These are phyloP conservation scores for Metschnikowia noctiluminum DNA, from an alignment of 805 yeast species.

Conservation along the genomic window DNA sequence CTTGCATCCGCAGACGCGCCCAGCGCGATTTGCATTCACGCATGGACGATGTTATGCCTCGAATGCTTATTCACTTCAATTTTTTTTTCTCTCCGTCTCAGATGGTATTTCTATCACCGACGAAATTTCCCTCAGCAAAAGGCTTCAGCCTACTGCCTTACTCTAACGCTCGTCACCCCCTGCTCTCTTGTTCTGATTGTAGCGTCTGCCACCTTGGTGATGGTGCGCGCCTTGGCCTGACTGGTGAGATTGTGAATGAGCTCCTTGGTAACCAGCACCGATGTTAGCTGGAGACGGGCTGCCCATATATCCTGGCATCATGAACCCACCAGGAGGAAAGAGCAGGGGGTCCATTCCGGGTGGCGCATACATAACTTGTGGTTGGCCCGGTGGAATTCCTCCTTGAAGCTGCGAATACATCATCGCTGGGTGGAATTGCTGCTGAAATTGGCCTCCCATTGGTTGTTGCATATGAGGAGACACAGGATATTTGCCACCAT, in stretches of 20 bases:
- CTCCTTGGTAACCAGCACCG: constrained; percentile 18
- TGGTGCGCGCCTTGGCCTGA: constrained; percentile 3
- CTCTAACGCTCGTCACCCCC: constrained; percentile 1
- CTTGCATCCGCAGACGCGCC: too few species aligned
- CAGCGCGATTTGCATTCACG: background rate
- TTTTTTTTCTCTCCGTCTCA: too few species aligned
- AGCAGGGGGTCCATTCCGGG: constrained; percentile 31
- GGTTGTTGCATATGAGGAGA: constrained; percentile 30
- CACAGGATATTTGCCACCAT: constrained; percentile 15
- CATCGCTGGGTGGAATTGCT: constrained; percentile 37
- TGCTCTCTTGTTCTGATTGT: constrained; percentile 12
- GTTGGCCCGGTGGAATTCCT: constrained; percentile 31
- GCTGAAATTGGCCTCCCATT: constrained; percentile 35
- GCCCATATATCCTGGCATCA: constrained; percentile 30
- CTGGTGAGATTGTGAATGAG: constrained; percentile 5
- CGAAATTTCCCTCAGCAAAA: too few species aligned
- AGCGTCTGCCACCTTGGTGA: constrained; percentile 14
- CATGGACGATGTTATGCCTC: background rate
- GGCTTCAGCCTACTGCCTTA: background rate
- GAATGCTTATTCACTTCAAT: background rate
- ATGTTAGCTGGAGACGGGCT: constrained; percentile 27
- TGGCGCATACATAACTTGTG: constrained; percentile 30
- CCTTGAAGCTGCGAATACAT: constrained; percentile 35
- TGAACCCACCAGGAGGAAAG: constrained; percentile 35
- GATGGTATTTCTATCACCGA: too few species aligned